Evolutionary conservation across 169 alveolate species (phyloP), one percentile per base, ranked within the genome.

Genomic region (Plasmodium billcollinsi): DNA sequence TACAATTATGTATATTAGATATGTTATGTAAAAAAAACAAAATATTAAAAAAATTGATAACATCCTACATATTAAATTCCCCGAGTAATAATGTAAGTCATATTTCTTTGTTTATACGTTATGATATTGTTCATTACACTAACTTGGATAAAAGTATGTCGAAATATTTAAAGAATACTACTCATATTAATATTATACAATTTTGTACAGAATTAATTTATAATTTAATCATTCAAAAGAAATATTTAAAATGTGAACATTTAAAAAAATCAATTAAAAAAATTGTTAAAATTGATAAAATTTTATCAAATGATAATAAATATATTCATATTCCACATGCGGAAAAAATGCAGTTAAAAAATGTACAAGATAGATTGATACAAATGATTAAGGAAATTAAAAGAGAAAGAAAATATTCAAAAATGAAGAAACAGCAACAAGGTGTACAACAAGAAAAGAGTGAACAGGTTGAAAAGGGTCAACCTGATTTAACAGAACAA

Each of bases 1-100:
- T 88, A 18, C 89, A 72, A 62, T 73, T 88, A 47, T 73, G 83
- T 47, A 88, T 88, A 88, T 66, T 88, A 39, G 92, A 88, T 8
- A 11, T 59, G 45, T 15, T 88, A 49, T 88, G 92, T 52, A 88
- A 29, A 73, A 74, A 72, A 18, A 66, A 3, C 15, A 50, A 33
- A 88, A 88, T 54, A 72, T 49, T 88, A 18, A 73, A 43, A 59
- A 72, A 65, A 47, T 50, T 88, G 39, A 66, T 74, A 18, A 88
- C 85, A 26, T 88, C 92, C 8, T 88, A 74, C 29, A 67, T 88
- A 61, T 49, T 72, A 52, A 70, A 26, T 47, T 54, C 71, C n/a
- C 83, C 74, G 8, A 21, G 61, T 3, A 43, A 66, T 18, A 71
- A 72, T 96, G 15, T 88, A 52, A 33, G 24, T 8, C 50, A 69